These are phyloP conservation scores for Hemileccinum impolitum DNA, from an alignment of 768 basidiomycete genomes.

Conservation along the genomic window DNA sequence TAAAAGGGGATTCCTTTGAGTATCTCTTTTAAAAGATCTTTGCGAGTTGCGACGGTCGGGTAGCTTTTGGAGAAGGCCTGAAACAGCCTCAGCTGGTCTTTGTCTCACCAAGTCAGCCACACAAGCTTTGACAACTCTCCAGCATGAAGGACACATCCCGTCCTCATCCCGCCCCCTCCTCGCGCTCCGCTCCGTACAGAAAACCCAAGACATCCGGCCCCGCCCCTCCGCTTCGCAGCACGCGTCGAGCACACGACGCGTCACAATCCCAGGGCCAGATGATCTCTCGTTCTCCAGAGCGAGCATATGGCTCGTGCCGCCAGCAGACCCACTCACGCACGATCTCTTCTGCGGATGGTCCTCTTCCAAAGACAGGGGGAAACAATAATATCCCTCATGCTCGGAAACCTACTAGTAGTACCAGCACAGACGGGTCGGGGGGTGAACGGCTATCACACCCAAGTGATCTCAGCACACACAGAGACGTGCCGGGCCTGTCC, in stretches of 20 bases:
- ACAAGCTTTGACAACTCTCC: conserved; percentile 4
- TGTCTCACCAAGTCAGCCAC: conserved; percentile 17
- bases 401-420: conserved; percentile 2
- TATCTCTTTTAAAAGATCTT: not conserved
- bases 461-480: conserved; percentile 6
- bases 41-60: conserved; percentile 7
- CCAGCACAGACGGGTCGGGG: conserved; percentile 1
- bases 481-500: conserved; percentile 10
- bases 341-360: not conserved
- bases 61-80: conserved; percentile 4
- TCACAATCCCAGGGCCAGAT: conserved; percentile 1
- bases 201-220: conserved; percentile 7
- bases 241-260: conserved; percentile 14
- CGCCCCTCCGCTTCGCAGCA: conserved; percentile 8
- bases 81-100: conserved; percentile 2
- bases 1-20: not conserved
- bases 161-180: conserved; percentile 8
- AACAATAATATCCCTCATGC: not conserved
- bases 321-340: conserved; percentile 3
- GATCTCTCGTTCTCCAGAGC: conserved; percentile 1
- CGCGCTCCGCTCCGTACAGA: conserved; percentile 17
- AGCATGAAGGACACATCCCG: conserved; percentile 26
- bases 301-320: conserved; percentile 5
- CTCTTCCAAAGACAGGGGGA: conserved; percentile 5
- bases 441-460: conserved; percentile 5